phyloP scores from a whole-genome alignment of 257 asterid genomes.

The Ehretia macrophylla region DNA sequence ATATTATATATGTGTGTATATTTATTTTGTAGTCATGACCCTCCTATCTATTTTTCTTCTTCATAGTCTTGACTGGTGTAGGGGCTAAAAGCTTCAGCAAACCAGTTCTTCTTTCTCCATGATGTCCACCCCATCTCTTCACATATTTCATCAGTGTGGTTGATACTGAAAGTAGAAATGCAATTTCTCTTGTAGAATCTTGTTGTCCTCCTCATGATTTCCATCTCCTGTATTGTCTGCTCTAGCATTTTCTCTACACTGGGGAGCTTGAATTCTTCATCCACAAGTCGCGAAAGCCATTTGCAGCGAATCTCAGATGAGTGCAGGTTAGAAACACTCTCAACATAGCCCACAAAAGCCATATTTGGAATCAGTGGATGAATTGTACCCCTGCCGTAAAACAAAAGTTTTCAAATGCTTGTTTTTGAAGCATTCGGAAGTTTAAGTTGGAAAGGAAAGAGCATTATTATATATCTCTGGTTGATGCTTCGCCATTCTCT shows the following conservation, averaged over 20 bases:
- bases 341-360: slow-evolving; percentile 84
- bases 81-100: slow-evolving; percentile 82
- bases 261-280: slow-evolving; percentile 60
- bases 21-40: no score
- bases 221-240: slow-evolving; percentile 61
- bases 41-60: slow-evolving; percentile 19
- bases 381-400: slow-evolving; percentile 61
- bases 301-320: slow-evolving; percentile 88
- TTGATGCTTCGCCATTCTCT: background rate
- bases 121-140: slow-evolving; percentile 90
- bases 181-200: slow-evolving; percentile 82
- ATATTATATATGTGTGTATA: no score
- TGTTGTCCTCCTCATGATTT: slow-evolving; percentile 68
- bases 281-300: slow-evolving; percentile 66
- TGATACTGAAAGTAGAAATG: slow-evolving; percentile 86
- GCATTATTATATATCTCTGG: background rate
- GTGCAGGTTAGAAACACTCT: slow-evolving; percentile 87
- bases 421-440: background rate
- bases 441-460: no score
- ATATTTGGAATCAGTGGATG: slow-evolving; percentile 81
- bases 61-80: slow-evolving; percentile 77
- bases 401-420: background rate
- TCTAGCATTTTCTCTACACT: slow-evolving; percentile 55
- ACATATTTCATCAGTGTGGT: slow-evolving; percentile 80
- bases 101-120: slow-evolving; percentile 77